Evolutionary conservation across 257 asterid species (phyloP), one percentile per base, ranked within the genome.

Genomic region (Verbena officinalis): DNA sequence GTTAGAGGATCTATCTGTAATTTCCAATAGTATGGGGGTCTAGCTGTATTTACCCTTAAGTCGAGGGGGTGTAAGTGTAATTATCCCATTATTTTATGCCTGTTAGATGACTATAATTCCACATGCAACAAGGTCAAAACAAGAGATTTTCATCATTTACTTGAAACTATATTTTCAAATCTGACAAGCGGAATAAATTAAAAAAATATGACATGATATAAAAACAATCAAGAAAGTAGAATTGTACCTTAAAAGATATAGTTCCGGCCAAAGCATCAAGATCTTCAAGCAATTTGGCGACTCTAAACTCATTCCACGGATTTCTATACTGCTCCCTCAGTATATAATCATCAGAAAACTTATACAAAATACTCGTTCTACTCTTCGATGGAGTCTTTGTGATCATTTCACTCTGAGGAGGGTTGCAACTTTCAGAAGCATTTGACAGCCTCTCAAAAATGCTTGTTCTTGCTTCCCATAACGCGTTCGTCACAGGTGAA

Each of bases 231-330:
- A 36, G 14, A 61, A 49, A 58, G 42, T 27, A 27, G 46, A 11
- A 15, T 9, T 34, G 6, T 73, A 91, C 96, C 96, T 91, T 91
- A 59, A 75, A 84, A 23, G 95, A 88, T 22, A 91, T 91, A 31
- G 98, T 91, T 36, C 98, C 96, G 62, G 98, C 98, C 78, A 91
- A 78, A 76, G 98, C 98, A 77, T 91, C 98, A 73, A 91, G 98
- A 72, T 91, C 98, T 68, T 91, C 96, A n/a, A 91, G 89, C 85
- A 91, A 77, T 59, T 89, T 91, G 72, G 96, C 98, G 73, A 83
- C 73, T 82, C 98, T 83, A 64, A 91, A 80, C 78, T 78, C 88
- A 78, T 84, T 84, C 98, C 96, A 91, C 0, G 98, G 95, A 75
- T 91, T 89, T 72, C 95, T 81, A 46, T 91, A 91, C 74, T 91